phyloP scores from a whole-genome alignment of 208 protist species.

The Leptomonas seymouri region DNA sequence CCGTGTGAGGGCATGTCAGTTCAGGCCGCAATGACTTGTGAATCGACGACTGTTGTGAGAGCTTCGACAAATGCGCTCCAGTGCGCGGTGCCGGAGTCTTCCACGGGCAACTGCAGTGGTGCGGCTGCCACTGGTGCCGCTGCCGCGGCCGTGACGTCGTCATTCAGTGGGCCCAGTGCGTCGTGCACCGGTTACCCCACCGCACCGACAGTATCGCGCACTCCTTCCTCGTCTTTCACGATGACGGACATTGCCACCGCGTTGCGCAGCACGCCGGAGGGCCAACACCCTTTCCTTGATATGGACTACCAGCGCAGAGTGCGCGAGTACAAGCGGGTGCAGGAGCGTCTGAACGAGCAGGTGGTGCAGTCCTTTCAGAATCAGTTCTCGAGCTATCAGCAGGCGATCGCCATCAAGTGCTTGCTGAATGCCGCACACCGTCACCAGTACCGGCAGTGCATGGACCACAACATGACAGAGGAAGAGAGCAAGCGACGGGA shows the following conservation, averaged over 20 bases:
- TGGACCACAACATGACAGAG: not conserved
- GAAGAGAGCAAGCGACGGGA: not conserved
- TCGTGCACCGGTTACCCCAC: constrained; percentile 1
- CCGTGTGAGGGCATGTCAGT: not conserved
- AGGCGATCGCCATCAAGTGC: constrained; percentile 38
- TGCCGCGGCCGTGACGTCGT: not conserved
- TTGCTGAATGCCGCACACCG: constrained; percentile 54
- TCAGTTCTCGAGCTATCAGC: constrained; percentile 24
- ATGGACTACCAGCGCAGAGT: constrained; percentile 42
- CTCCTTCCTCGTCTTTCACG: constrained; percentile 1
- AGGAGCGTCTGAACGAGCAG: constrained; percentile 44
- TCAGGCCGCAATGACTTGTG: not conserved
- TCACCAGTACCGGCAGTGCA: constrained; percentile 29
- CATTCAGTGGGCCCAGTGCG: not conserved
- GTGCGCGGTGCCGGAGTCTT: not conserved
- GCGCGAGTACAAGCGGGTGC: constrained; percentile 19
- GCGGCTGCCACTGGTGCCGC: not conserved
- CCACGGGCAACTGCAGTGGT: not conserved
- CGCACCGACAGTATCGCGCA: not conserved
- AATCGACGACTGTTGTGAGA: too few relatives aligned
- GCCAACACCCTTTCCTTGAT: constrained; percentile 53
- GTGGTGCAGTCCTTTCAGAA: constrained; percentile 29
- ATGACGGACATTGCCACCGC: constrained; percentile 34
- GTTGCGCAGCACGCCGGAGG: constrained; percentile 19
- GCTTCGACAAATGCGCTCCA: not conserved